Evolutionary conservation across 2,329 filamentous ascomycete genomes (phyloP), one percentile per base, ranked within the genome.

Genomic region (Penicillium italicum): DNA sequence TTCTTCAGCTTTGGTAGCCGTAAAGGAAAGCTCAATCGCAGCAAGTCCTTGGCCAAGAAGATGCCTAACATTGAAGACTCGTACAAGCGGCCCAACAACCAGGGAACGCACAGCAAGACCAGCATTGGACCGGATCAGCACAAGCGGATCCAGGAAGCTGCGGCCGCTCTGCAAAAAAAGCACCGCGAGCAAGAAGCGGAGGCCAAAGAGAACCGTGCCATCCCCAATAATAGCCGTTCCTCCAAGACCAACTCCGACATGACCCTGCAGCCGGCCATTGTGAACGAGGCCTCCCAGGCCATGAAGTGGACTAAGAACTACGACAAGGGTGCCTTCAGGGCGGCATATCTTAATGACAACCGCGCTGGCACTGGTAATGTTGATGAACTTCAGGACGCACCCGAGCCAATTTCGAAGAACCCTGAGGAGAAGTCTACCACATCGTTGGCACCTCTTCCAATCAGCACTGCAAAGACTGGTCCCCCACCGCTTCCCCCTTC

Each of bases 231-330:
- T 74, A 79, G 84, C 72, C 60, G 82, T 77, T 70, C 74, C 11
- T 78, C 81, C 42, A 96, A 95, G 81, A 97, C 91, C 3, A 92
- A 87, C 72, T 99, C 94, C 62, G 84, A 96, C 53, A 82, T 97
- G 68, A 96, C 91, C 3, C 78, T 97, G 44, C 92, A 96, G 69
- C 89, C 91, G 1, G 83, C 86, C 50, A 88, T 97, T 59, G 81
- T 92, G 67, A 91, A 82, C 50, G 94, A 96, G 71, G 93, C 92
- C 18, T 94, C 89, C 9, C 89, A 91, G 24, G 94, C 94, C 1
- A 88, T 99, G 86, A 96, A 96, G 73, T 99, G 94, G 94, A 91
- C 93, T 31, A 93, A 82, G 73, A 91, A 91, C 66, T 97, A 97
- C 70, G 94, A 97, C 75, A 95, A 94, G 75, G 87, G 94, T 66